phyloP scores from a whole-genome alignment of 2,329 filamentous ascomycete genomes.

The Tolypocladium endophyticum region DNA sequence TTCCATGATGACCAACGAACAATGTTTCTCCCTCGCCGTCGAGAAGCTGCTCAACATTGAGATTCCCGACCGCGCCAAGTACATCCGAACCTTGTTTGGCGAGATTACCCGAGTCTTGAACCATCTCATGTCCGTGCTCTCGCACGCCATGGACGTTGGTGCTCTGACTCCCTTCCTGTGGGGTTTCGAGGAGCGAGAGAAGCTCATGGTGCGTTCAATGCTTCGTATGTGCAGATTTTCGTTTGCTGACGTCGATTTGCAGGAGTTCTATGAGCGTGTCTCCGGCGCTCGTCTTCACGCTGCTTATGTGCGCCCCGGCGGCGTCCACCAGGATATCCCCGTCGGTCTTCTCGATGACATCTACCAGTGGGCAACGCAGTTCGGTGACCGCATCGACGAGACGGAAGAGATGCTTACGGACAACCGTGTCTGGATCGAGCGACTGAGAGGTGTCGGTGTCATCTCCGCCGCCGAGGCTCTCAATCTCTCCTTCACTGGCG shows the following conservation, averaged over 20 bases:
- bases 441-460: conserved; percentile 84
- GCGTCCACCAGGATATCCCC: conserved; percentile 92
- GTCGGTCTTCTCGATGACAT: conserved; percentile 94
- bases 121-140: conserved; percentile 95
- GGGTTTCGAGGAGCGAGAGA: conserved; percentile 99
- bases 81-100: conserved; percentile 88
- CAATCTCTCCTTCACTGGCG: conserved; percentile 91
- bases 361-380: conserved; percentile 99
- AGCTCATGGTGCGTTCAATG: conserved; percentile 73
- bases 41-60: conserved; percentile 98
- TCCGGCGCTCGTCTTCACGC: conserved; percentile 95
- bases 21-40: conserved; percentile 89
- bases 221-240: background rate
- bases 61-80: conserved; percentile 91
- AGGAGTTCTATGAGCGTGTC: conserved; percentile 99
- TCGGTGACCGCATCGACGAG: conserved; percentile 95
- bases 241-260: background rate
- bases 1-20: conserved; percentile 99
- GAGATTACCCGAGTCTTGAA: conserved; percentile 92
- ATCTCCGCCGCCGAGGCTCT: conserved; percentile 88
- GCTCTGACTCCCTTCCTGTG: conserved; percentile 96
- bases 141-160: conserved; percentile 98
- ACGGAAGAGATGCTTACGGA: conserved; percentile 98
- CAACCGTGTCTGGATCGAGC: conserved; percentile 97
- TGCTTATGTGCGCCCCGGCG: conserved; percentile 91